Percentiles rank a stretch among this genome's conserved stretches.
These are phyloP conservation scores for Candida peoriensis DNA, from an alignment of 805 yeast genomes.

Conservation along the genomic window DNA sequence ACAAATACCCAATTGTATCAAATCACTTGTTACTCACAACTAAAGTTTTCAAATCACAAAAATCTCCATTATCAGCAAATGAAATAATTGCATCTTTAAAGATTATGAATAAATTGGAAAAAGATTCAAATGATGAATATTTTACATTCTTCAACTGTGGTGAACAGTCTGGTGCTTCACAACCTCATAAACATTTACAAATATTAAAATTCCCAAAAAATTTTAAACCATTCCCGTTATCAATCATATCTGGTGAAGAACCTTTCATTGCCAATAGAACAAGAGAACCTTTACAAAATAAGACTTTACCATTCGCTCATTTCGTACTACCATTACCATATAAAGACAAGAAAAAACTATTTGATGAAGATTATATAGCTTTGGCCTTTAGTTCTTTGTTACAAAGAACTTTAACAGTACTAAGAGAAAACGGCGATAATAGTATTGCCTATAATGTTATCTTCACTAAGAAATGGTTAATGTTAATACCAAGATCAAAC, in stretches of 20 bases:
- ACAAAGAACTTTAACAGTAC: slow-evolving; percentile 63
- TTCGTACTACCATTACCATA: slow-evolving; percentile 61
- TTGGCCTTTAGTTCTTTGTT: slow-evolving; percentile 68
- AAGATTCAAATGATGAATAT: slow-evolving; percentile 39
- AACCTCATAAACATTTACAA: slow-evolving; percentile 89
- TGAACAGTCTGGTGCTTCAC: slow-evolving; percentile 86
- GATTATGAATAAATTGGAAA: slow-evolving; percentile 46
- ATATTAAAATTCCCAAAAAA: slow-evolving; percentile 65
- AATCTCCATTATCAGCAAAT: slow-evolving; percentile 60
- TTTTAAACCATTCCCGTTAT: slow-evolving; percentile 55
- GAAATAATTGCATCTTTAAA: slow-evolving; percentile 61
- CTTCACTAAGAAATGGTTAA: slow-evolving; percentile 57
- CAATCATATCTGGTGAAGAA: slow-evolving; percentile 36
- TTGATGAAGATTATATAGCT: slow-evolving; percentile 52
- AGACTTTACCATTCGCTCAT: slow-evolving; percentile 74
- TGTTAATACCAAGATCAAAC: slow-evolving; percentile 1
- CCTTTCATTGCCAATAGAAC: slow-evolving; percentile 51
- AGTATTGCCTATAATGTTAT: slow-evolving; percentile 72
- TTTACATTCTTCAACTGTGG: slow-evolving; percentile 90
- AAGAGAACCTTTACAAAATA: slow-evolving; percentile 56
- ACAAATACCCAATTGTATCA: slow-evolving; percentile 82
- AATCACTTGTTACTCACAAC: slow-evolving; percentile 80
- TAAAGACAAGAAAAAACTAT: slow-evolving; percentile 30
- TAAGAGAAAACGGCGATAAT: slow-evolving; percentile 45
- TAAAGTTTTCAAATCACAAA: slow-evolving; percentile 66